phyloP scores from a whole-genome alignment of 371 early-diverging fungal genomes.

The Parasitella parasitica region DNA sequence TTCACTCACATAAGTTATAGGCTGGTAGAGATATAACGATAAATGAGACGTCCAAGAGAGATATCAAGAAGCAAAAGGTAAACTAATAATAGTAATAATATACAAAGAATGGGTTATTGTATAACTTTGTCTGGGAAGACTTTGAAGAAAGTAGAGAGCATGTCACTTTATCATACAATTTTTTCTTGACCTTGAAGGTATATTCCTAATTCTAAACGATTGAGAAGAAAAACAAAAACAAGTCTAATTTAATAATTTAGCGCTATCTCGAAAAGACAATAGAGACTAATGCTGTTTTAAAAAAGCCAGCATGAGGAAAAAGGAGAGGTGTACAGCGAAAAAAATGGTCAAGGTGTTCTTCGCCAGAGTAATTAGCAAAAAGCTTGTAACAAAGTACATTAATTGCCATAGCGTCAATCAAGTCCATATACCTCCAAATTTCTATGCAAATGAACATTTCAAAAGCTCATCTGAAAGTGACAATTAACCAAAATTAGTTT shows the following conservation, averaged over 20 bases:
- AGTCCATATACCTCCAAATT: too few relatives aligned
- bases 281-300: slow-evolving; percentile 9
- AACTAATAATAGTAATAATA: slow-evolving; percentile 9
- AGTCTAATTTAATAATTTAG: slow-evolving; percentile 13
- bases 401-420: too few relatives aligned
- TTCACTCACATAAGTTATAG: slow-evolving; percentile 12
- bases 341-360: slow-evolving; percentile 3
- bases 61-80: slow-evolving; percentile 21
- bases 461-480: slow-evolving; percentile 16
- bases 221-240: slow-evolving; percentile 11
- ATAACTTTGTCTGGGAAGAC: neutral
- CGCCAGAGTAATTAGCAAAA: slow-evolving; percentile 11
- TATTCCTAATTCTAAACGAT: slow-evolving; percentile 10
- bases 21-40: slow-evolving; percentile 6
- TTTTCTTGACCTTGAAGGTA: slow-evolving; percentile 19
- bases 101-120: too few relatives aligned
- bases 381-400: too few relatives aligned
- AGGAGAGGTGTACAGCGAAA: slow-evolving; percentile 12
- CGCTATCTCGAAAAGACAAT: slow-evolving; percentile 9
- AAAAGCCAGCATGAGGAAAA: slow-evolving; percentile 18
- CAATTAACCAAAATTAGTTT: neutral
- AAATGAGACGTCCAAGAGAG: slow-evolving; percentile 15
- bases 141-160: slow-evolving; percentile 9
- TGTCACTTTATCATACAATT: neutral
- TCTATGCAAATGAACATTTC: slow-evolving; percentile 12